Evolutionary conservation across 768 basidiomycete genomes (phyloP).

Genomic region (Flagelloscypha sp.): DNA sequence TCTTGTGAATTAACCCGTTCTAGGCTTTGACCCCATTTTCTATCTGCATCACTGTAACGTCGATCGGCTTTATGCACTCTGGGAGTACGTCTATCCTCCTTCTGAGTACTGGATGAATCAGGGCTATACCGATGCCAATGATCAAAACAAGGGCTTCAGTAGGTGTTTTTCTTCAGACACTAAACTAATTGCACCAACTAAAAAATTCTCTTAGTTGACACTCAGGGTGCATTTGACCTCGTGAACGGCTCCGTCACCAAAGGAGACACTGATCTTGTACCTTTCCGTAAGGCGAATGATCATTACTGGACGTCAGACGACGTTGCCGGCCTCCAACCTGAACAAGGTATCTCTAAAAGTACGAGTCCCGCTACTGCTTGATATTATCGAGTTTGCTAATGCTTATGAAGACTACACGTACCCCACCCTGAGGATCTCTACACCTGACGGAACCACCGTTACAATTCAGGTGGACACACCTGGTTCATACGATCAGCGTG

Average conservation of each 20-base stretch:
- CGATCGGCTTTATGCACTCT: conserved; percentile 45
- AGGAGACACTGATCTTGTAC: too few relatives aligned
- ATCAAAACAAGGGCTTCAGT: background rate
- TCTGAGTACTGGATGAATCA: background rate
- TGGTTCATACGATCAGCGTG: background rate
- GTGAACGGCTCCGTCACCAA: too few relatives aligned
- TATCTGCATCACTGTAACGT: conserved; percentile 47
- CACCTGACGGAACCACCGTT: too few relatives aligned
- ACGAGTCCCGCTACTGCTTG: background rate
- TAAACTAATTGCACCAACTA: too few relatives aligned
- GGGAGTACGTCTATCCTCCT: conserved; percentile 17
- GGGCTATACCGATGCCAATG: background rate
- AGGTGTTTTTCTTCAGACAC: too few relatives aligned
- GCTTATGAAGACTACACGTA: background rate
- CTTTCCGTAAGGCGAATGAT: background rate
- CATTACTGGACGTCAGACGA: background rate
- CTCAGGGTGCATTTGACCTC: too few relatives aligned
- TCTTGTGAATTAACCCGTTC: background rate
- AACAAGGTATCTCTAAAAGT: background rate
- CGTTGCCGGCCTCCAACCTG: background rate
- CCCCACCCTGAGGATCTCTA: background rate
- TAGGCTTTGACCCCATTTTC: conserved; percentile 45
- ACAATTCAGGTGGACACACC: background rate
- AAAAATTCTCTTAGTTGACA: too few relatives aligned
- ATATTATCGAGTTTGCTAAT: background rate